Base-by-base conservation (phyloP, 352 stramenopile species). In the Phytophthora sojae region DNA sequence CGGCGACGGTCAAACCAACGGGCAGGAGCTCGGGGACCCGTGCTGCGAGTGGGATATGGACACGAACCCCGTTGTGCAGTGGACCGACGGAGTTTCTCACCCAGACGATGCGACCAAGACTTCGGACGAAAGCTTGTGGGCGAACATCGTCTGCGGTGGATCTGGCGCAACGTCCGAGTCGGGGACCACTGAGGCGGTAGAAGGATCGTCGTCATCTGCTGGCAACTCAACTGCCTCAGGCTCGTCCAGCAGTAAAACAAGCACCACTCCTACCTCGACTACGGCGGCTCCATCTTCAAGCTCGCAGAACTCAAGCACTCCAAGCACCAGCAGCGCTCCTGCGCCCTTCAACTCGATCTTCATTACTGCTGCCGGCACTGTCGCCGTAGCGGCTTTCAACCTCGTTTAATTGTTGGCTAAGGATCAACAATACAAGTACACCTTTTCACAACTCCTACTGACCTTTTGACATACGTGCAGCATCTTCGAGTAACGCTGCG, bases 91-190 rank as follows among this genome's bases (percentile, higher is more conserved):
- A 2, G 64, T 71, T 30, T 71, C 64, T 30, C 64, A 71, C 64
- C 64, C 64, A 1, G 64, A 65, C 19, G 61, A 69, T 25, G 61
- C 61, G 21, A 47, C 52, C 61, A 69, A 69, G 37, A 69, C 61
- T 37, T 71, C 64, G 25, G 64, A 71, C 17, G 49, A 65, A 56
- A 71, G 56, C 49, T 42, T 71, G 37, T 71, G 64, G 64, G 56
- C 56, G 19, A 71, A 37, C 12, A 55, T 71, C 15, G 47, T 49
- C 49, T 71, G 64, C 17, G 56, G 19, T 52, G 45, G 64, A 39
- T 65, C 56, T 29, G 56, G 37, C 7, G 35, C 56, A 25, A 39
- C 35, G 8, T 61, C 61, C 12, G 61, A 35, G 12, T 67, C 60
- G 8, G 23, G n/a, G 14, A 42, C 39, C 14, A 51, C 52, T 12